phyloP scores from a whole-genome alignment of 108 stramenopile species.

The Hondaea fermentalgiana region DNA sequence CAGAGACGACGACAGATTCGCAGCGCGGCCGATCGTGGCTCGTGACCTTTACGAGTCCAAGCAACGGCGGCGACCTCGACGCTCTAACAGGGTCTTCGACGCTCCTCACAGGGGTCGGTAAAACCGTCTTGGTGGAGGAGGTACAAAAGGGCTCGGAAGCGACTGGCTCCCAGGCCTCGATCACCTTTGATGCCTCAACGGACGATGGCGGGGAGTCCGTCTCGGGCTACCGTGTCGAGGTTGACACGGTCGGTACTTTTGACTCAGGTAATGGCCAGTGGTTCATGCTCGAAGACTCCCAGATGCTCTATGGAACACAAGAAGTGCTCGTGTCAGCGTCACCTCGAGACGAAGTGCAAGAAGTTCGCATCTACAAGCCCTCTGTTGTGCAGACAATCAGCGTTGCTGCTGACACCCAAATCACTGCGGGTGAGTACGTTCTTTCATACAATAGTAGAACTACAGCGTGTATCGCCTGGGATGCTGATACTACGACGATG shows the following conservation, averaged over 20 bases:
- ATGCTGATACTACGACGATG: neutral
- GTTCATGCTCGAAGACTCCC: neutral
- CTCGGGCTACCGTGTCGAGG: neutral
- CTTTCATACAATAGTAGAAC: neutral
- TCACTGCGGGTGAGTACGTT: neutral
- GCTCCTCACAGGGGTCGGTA: neutral
- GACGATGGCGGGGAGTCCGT: neutral
- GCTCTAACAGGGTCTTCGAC: neutral
- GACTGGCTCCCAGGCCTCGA: neutral
- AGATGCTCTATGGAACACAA: neutral
- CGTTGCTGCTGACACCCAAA: neutral
- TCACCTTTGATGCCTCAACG: neutral
- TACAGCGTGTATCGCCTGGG: neutral
- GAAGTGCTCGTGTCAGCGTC: neutral
- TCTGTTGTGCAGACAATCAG: neutral
- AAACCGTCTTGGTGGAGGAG: neutral
- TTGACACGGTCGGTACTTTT: neutral
- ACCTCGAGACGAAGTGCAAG: neutral
- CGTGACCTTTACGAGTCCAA: constrained; percentile 38
- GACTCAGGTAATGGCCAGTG: neutral
- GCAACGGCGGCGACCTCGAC: neutral
- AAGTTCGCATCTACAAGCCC: neutral
- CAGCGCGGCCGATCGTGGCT: constrained; percentile 46
- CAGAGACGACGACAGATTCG: neutral
- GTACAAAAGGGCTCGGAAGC: neutral